Evolutionary conservation across 148 eudicot genomes (phyloP).

Genomic region (Polygonum aviculare): DNA sequence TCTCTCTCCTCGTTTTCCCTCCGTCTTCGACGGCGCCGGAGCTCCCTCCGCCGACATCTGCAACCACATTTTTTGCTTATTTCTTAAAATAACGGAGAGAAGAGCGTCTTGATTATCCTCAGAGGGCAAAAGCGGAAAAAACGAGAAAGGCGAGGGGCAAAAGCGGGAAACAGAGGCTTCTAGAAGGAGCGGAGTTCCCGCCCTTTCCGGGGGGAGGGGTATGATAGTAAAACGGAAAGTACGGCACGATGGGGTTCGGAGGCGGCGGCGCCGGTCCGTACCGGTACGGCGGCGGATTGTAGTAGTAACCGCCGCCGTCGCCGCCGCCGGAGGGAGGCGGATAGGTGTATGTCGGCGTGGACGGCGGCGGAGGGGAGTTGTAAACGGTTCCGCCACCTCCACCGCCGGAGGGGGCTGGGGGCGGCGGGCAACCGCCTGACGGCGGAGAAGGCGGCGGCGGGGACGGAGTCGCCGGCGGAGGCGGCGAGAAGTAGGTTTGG

Average conservation of each 20-base stretch:
- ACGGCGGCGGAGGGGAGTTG: conserved; percentile 40
- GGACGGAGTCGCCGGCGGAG: conserved; percentile 19
- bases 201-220: conserved; percentile 34
- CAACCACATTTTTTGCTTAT: background rate
- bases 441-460: conserved; percentile 20
- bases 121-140: background rate
- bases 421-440: conserved; percentile 15
- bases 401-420: conserved; percentile 16
- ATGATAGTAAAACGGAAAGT: conserved; percentile 59
- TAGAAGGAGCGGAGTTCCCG: background rate
- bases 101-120: background rate
- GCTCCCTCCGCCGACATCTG: background rate
- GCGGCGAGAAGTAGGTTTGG: conserved; percentile 34
- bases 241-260: conserved; percentile 66
- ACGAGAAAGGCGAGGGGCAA: background rate
- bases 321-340: conserved; percentile 16
- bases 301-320: conserved; percentile 18
- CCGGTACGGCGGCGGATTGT: conserved; percentile 31
- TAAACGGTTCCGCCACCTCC: background rate
- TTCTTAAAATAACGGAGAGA: background rate
- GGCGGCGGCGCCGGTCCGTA: conserved; percentile 43
- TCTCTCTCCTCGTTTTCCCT: background rate
- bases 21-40: conserved; percentile 10
- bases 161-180: background rate
- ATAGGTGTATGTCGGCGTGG: conserved; percentile 13